These are phyloP conservation scores for Hygrocybe coccinea DNA, from an alignment of 768 basidiomycete species.

Conservation along the genomic window DNA sequence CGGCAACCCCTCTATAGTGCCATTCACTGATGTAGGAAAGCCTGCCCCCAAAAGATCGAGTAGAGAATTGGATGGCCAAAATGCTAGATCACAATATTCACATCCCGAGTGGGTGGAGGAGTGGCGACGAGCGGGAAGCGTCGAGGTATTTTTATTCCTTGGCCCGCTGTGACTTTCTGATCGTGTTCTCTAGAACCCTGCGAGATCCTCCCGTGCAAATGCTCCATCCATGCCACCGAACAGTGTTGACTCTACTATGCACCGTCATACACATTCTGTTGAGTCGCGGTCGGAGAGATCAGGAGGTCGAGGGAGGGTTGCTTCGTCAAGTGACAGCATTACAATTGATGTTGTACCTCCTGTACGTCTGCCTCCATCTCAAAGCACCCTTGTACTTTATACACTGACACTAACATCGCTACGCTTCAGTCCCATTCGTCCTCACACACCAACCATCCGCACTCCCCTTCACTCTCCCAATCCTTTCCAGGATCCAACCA, in stretches of 20 bases:
- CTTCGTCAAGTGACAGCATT: not conserved
- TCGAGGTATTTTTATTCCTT: too few relatives aligned
- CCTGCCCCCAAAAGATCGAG: too few relatives aligned
- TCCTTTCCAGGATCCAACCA: not conserved
- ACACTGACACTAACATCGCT: not conserved
- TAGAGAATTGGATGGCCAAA: too few relatives aligned
- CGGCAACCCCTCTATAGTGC: not conserved
- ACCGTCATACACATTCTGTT: not conserved
- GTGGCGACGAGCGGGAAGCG: too few relatives aligned
- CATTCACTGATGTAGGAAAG: not conserved
- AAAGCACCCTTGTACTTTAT: not conserved
- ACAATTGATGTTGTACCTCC: not conserved
- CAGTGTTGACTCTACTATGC: not conserved
- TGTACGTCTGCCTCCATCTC: not conserved
- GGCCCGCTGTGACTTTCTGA: too few relatives aligned
- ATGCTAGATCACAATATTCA: too few relatives aligned
- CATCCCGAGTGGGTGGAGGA: too few relatives aligned
- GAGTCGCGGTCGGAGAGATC: not conserved
- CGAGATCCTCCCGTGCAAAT: too few relatives aligned
- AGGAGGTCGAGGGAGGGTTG: not conserved
- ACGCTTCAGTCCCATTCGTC: not conserved
- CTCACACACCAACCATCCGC: not conserved
- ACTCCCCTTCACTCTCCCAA: not conserved
- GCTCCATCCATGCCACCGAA: not conserved
- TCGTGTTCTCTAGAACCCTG: too few relatives aligned